phyloP scores from a whole-genome alignment of 192 early-diverging fungal species.

The Diversispora eburnea region DNA sequence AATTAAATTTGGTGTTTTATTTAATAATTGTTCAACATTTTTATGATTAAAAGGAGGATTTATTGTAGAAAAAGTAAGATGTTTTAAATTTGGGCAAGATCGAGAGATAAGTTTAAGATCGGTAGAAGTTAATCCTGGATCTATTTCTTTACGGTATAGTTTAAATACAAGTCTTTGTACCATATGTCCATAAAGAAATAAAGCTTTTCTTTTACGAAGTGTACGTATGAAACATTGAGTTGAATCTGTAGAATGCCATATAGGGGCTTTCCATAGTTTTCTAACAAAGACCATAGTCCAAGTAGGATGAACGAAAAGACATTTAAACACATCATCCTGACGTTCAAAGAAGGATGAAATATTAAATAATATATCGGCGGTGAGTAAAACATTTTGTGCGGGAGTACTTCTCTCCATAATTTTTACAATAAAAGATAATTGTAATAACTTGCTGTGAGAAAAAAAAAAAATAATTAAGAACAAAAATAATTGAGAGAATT shows the following conservation, averaged over 20 bases:
- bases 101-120: constrained; percentile 12
- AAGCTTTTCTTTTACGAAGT: constrained; percentile 1
- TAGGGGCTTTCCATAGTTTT: constrained; percentile 13
- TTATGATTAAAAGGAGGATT: neutral
- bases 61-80: neutral
- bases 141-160: neutral
- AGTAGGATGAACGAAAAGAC: neutral
- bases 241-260: neutral
- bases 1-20: neutral
- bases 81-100: constrained; percentile 10
- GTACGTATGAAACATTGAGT: constrained; percentile 7
- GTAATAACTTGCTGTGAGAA: too few species aligned
- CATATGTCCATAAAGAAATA: constrained; percentile 9
- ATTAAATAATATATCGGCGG: neutral
- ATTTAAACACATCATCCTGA: neutral
- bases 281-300: constrained; percentile 8
- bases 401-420: neutral
- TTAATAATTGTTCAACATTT: neutral
- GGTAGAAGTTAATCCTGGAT: neutral
- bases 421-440: neutral
- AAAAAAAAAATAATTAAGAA: too few species aligned
- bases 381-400: neutral
- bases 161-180: constrained; percentile 4
- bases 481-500: too few species aligned
- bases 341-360: constrained; percentile 1